These are phyloP conservation scores for Talaromyces stipitatus DNA, from an alignment of 495 filamentous ascomycete species.

Conservation along the genomic window DNA sequence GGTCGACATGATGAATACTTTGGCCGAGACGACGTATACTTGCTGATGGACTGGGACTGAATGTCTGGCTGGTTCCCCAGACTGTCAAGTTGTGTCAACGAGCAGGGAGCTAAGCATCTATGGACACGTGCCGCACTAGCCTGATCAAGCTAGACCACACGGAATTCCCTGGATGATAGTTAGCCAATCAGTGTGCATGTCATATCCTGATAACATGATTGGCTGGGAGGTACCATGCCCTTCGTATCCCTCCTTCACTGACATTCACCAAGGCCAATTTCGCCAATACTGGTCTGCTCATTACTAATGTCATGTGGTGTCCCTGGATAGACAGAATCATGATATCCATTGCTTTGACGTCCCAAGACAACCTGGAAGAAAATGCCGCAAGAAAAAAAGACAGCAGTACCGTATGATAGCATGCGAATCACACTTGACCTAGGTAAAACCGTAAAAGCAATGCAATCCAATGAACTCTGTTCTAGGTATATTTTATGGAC, in stretches of 20 bases:
- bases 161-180: neutral
- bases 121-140: conserved; percentile 5
- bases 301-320: neutral
- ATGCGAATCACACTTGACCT: no score
- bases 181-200: neutral
- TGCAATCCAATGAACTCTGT: no score
- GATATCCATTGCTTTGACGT: no score
- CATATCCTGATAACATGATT: neutral
- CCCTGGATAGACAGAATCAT: no score
- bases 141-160: neutral
- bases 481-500: no score
- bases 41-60: neutral
- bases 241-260: neutral
- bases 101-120: neutral
- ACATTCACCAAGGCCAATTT: neutral
- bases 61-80: neutral
- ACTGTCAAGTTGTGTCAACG: neutral
- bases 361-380: no score
- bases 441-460: no score
- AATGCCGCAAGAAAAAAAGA: no score
- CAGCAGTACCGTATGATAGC: no score
- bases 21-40: neutral
- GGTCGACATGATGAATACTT: conserved; percentile 42
- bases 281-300: neutral
- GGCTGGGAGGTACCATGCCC: neutral